Evolutionary conservation across 495 filamentous ascomycete species (phyloP).

Genomic region (Aspergillus mulundensis): DNA sequence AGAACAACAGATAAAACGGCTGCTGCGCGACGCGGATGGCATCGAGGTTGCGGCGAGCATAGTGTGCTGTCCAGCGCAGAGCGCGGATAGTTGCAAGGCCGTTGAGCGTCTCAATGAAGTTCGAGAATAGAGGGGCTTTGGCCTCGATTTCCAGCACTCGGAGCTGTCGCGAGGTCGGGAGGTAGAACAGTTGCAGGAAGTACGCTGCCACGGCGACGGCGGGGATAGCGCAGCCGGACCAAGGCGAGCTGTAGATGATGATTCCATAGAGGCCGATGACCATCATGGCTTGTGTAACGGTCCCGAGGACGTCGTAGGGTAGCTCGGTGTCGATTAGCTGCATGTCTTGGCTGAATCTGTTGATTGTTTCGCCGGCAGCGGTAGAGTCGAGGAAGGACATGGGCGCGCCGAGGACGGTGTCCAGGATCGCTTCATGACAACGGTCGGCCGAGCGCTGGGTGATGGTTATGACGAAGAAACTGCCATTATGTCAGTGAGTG

Average conservation of each 20-base stretch:
- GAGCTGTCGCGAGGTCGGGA: constrained; percentile 58
- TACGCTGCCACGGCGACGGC: constrained; percentile 11
- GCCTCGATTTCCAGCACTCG: constrained; percentile 55
- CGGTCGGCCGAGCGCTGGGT: no score
- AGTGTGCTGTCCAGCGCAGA: constrained; percentile 50
- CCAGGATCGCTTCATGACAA: no score
- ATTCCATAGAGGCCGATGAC: neutral
- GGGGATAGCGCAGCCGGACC: neutral
- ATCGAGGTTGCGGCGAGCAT: neutral
- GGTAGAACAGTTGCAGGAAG: constrained; percentile 50
- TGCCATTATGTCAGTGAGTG: no score
- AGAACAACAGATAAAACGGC: no score
- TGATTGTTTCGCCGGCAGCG: neutral
- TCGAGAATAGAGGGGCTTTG: constrained; percentile 64
- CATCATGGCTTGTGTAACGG: neutral
- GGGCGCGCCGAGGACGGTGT: neutral
- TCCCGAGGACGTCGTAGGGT: neutral
- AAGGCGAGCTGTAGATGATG: neutral
- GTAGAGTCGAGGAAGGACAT: neutral
- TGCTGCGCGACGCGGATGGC: no score
- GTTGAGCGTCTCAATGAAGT: constrained; percentile 60
- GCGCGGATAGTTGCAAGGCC: constrained; percentile 72
- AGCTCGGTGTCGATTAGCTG: neutral
- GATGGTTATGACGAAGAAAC: no score
- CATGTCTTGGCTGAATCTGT: constrained; percentile 3